Conservation (phyloP, 139 green algal species). For the Haematococcus lacustris region DNA sequence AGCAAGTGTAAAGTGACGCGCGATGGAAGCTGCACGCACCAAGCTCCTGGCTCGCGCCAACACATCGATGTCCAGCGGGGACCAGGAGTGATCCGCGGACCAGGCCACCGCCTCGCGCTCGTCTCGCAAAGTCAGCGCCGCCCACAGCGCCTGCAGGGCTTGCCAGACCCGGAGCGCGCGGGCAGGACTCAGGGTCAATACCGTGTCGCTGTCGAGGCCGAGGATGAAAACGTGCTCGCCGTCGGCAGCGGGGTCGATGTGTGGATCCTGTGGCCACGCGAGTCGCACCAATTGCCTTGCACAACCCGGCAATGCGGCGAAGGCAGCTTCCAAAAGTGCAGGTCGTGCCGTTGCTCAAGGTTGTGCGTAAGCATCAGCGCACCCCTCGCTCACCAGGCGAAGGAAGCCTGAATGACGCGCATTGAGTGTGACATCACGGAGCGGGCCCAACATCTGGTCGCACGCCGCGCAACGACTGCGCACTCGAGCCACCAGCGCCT, state of each 20-base stretch:
- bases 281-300: neutral
- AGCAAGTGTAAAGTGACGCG: too few species aligned
- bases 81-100: constrained; percentile 11
- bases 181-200: constrained; percentile 17
- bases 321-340: neutral
- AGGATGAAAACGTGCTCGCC: constrained; percentile 30
- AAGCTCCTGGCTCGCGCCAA: neutral
- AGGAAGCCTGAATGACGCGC: constrained; percentile 14
- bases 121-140: constrained; percentile 4
- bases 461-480: constrained; percentile 9
- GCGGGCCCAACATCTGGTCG: constrained; percentile 17
- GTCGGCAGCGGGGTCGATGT: constrained; percentile 19
- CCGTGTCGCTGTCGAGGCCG: constrained; percentile 10
- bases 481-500: constrained; percentile 7
- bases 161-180: neutral
- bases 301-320: neutral
- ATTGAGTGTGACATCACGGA: constrained; percentile 24
- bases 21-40: too few species aligned
- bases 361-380: too few species aligned
- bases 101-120: constrained; percentile 11
- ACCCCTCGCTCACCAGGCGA: neutral
- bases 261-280: constrained; percentile 10
- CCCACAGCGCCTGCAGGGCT: neutral
- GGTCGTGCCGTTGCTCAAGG: neutral
- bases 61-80: constrained; percentile 15